Evolutionary conservation across 2,329 filamentous ascomycete species (phyloP), one percentile per base, ranked within the genome.

Genomic region (Colletotrichum sp.): DNA sequence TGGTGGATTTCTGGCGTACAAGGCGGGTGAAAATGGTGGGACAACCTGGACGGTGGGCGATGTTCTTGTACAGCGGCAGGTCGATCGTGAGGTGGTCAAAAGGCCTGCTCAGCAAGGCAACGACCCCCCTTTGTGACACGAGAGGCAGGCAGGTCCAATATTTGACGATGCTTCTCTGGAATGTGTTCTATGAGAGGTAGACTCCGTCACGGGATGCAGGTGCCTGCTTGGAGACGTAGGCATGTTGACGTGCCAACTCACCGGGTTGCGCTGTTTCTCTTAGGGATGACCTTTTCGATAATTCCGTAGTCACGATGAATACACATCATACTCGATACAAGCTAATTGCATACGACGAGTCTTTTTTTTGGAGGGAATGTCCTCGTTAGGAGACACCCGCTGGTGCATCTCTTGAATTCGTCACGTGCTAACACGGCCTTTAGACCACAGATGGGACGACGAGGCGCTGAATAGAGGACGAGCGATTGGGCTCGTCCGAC

Each of bases 1-100:
- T 76, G 70, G 65, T 76, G 70, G 70, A 68, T 52, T 71, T 74
- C 18, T 60, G 70, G 74, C 74, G 74, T 73, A 76, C n/a, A 62
- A 69, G n/a, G 64, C 63, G 36, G 7, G 36, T 12, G 59, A 74
- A 60, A 69, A 55, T 59, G 49, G 62, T 39, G 74, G 49, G 26
- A 68, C 44, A 21, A 52, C 21, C 67, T 21, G 24, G 12, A 15
- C 28, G 21, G 16, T 65, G 57, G 65, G 44, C 64, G 12, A 59
- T 36, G 8, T 68, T 76, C 44, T 74, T 76, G 74, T 76, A 74
- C 70, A 65, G 32, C 55, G 16, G 36, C 71, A 49, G 30, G 21
- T 52, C 57, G 44, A n/a, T 65, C 28, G 67, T 28, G 28, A 34
- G 30, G 44, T n/a, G 28, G 21, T 39, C 26, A 36, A 36, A 21